Evolutionary conservation across 352 stramenopile species (phyloP).

Genomic region (Pythium insidiosum): DNA sequence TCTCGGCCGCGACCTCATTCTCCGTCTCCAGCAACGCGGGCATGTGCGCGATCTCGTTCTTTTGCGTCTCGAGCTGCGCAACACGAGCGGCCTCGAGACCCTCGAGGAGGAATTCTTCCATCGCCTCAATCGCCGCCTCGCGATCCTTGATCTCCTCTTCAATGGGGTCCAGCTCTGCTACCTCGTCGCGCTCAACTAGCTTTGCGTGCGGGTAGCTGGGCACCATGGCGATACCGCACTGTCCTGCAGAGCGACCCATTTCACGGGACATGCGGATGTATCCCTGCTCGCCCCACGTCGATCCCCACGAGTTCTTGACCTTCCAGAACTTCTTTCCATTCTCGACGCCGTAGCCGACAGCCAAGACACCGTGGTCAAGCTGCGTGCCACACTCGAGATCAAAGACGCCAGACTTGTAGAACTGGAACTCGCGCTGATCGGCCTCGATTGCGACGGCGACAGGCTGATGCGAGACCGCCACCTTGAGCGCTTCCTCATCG

Average conservation of each 20-base stretch:
- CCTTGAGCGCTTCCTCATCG: slow-evolving; percentile 75
- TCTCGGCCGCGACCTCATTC: no score
- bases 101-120: background rate
- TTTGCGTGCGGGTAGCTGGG: slow-evolving; percentile 50
- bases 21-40: background rate
- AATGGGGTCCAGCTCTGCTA: slow-evolving; percentile 4
- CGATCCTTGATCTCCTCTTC: background rate
- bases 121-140: background rate
- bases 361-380: slow-evolving; percentile 94
- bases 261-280: slow-evolving; percentile 89
- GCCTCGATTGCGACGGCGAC: slow-evolving; percentile 94
- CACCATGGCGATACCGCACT: slow-evolving; percentile 58
- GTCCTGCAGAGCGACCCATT: slow-evolving; percentile 23
- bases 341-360: slow-evolving; percentile 91
- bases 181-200: no score
- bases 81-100: background rate
- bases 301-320: slow-evolving; percentile 96
- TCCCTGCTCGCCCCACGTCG: slow-evolving; percentile 86
- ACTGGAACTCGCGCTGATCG: slow-evolving; percentile 91
- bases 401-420: slow-evolving; percentile 92
- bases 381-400: slow-evolving; percentile 66
- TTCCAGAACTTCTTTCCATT: slow-evolving; percentile 86
- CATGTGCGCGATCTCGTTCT: background rate
- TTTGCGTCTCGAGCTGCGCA: background rate
- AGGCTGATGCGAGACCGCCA: slow-evolving; percentile 87